Evolutionary conservation across 2,329 filamentous ascomycete genomes (phyloP).

Genomic region (Esteya vermicola): DNA sequence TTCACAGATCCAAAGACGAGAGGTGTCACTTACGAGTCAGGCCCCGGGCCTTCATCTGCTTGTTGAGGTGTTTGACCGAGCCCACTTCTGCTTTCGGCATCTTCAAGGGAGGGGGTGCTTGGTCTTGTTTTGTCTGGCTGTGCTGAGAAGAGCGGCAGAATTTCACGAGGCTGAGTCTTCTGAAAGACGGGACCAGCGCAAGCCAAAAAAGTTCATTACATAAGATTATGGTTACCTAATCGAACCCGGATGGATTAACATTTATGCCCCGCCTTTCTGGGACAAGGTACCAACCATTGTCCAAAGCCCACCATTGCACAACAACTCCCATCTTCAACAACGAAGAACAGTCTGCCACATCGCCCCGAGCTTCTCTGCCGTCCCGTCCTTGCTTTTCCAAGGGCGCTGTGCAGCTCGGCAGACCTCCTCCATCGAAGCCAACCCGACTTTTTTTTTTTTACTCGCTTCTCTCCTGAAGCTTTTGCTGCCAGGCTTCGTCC

Average conservation of each 20-base stretch:
- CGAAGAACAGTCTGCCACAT: not conserved
- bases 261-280: conserved; percentile 9
- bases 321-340: not conserved
- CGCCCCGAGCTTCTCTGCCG: not conserved
- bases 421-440: no score
- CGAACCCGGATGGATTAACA: conserved; percentile 10
- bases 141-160: not conserved
- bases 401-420: no score
- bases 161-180: no score
- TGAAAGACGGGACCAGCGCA: not conserved
- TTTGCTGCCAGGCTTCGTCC: not conserved
- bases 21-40: conserved; percentile 13
- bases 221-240: not conserved
- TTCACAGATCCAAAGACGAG: no score
- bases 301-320: conserved; percentile 1
- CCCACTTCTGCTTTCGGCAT: conserved; percentile 93
- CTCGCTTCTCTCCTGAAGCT: not conserved
- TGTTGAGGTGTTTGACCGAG: conserved; percentile 77
- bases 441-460: no score
- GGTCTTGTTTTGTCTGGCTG: not conserved
- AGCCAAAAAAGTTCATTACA: not conserved
- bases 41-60: conserved; percentile 76
- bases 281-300: conserved; percentile 1
- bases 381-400: not conserved
- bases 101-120: conserved; percentile 24